phyloP scores from a whole-genome alignment of 2,329 filamentous ascomycete genomes.

The Gremmenia infestans region DNA sequence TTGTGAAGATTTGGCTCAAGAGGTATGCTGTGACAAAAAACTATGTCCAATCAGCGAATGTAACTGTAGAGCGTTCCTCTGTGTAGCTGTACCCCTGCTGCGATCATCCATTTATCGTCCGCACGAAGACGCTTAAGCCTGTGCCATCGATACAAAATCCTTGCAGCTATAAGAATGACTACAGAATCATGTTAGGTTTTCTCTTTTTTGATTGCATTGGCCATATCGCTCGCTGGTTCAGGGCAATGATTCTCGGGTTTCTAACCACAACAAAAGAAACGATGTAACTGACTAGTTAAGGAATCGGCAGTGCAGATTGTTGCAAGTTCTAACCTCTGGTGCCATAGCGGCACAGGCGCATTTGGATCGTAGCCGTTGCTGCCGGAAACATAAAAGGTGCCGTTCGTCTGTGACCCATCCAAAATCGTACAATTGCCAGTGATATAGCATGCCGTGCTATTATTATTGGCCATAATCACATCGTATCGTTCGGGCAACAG shows the following conservation, averaged over 20 bases:
- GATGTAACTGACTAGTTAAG: slow-evolving; percentile 24
- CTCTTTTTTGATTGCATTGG: not conserved
- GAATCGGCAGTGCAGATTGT: slow-evolving; percentile 24
- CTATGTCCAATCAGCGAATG: slow-evolving; percentile 14
- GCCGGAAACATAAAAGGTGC: slow-evolving; percentile 14
- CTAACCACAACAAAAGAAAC: not conserved
- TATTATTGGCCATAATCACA: slow-evolving; percentile 10
- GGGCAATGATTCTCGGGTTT: not conserved
- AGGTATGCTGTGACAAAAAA: slow-evolving; percentile 24
- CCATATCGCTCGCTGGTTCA: too few species aligned
- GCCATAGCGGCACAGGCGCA: slow-evolving; percentile 22
- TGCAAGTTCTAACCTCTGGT: slow-evolving; percentile 25
- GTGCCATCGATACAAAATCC: slow-evolving; percentile 25
- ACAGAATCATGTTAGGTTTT: slow-evolving; percentile 2
- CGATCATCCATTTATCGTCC: slow-evolving; percentile 29
- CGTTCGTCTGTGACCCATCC: slow-evolving; percentile 16
- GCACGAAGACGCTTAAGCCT: slow-evolving; percentile 23
- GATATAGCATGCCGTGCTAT: slow-evolving; percentile 11
- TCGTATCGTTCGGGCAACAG: not conserved
- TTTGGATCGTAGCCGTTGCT: slow-evolving; percentile 20
- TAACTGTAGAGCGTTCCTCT: not conserved
- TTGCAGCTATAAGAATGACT: slow-evolving; percentile 25
- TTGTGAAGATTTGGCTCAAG: slow-evolving; percentile 24
- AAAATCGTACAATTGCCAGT: slow-evolving; percentile 18
- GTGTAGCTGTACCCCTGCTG: slow-evolving; percentile 24